Evolutionary conservation across 2,329 filamentous ascomycete genomes (phyloP).

Genomic region (Allantophomopsis lycopodina): DNA sequence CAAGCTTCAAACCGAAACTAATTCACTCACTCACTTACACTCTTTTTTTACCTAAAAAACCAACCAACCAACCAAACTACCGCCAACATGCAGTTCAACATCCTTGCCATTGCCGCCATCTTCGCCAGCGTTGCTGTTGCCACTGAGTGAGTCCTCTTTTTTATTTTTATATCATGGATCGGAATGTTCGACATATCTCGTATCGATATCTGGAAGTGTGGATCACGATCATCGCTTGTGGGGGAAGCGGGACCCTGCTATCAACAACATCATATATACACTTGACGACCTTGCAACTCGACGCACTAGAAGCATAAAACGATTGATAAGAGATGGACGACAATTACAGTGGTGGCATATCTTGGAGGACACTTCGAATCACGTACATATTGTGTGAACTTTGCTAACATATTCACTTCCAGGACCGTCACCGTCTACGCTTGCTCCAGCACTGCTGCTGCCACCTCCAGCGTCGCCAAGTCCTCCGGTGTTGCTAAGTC

Average conservation of each 20-base stretch:
- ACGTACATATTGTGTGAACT: too few relatives aligned
- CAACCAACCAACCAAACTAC: conserved; percentile 8
- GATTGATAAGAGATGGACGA: too few relatives aligned
- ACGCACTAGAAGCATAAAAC: too few relatives aligned
- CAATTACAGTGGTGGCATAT: too few relatives aligned
- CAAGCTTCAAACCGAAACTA: conserved; percentile 5
- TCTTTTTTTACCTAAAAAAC: conserved; percentile 2
- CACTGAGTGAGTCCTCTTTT: conserved; percentile 4
- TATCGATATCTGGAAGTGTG: too few relatives aligned
- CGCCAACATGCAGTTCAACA: conserved; percentile 20
- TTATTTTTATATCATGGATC: too few relatives aligned
- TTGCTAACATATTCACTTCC: not conserved
- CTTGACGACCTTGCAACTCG: too few relatives aligned
- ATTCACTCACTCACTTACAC: conserved; percentile 1
- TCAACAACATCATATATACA: too few relatives aligned
- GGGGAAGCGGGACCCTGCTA: too few relatives aligned
- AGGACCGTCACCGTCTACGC: conserved; percentile 17
- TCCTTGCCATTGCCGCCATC: conserved; percentile 14
- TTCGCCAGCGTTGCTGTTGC: conserved; percentile 13
- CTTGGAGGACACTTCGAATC: too few relatives aligned
- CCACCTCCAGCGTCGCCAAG: conserved; percentile 4
- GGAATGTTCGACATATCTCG: too few relatives aligned
- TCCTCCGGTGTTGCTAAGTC: conserved; percentile 1
- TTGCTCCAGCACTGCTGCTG: conserved; percentile 6
- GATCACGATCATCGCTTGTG: too few relatives aligned